Percentiles rank a stretch among this genome's conserved stretches.
phyloP scores from a whole-genome alignment of 441 rosid species.

The Euphorbia celastroides region DNA sequence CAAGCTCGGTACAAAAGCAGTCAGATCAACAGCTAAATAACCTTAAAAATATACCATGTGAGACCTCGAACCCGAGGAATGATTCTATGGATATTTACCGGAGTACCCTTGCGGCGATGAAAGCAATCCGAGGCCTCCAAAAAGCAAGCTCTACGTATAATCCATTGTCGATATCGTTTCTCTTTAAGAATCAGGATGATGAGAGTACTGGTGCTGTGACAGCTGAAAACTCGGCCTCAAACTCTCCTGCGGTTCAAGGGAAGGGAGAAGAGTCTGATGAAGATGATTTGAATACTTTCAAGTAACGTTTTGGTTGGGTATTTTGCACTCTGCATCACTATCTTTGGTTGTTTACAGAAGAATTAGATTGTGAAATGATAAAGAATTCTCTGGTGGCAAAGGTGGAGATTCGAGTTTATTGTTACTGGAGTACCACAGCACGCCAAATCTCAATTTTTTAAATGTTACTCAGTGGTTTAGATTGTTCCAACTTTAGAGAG shows the following conservation, averaged over 20 bases:
- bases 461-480: no score
- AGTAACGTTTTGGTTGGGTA: not conserved
- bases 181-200: constrained; percentile 49
- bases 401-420: no score
- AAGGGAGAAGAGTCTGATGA: constrained; percentile 40
- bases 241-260: constrained; percentile 30
- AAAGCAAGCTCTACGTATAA: constrained; percentile 88
- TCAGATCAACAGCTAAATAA: constrained; percentile 21
- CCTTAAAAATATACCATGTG: constrained; percentile 26
- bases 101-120: constrained; percentile 94
- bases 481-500: no score
- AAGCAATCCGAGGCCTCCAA: constrained; percentile 76
- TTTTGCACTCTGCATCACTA: no score
- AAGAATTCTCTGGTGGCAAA: no score
- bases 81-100: constrained; percentile 75
- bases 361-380: not conserved
- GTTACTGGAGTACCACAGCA: no score
- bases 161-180: constrained; percentile 68
- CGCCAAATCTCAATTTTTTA: no score
- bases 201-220: constrained; percentile 60
- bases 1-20: constrained; percentile 21
- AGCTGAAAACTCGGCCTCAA: constrained; percentile 58
- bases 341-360: not conserved
- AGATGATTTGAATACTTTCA: constrained; percentile 35
- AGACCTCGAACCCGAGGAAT: constrained; percentile 51